These are phyloP conservation scores for Capronia epimyces DNA, from an alignment of 2,329 filamentous ascomycete genomes.

Conservation along the genomic window DNA sequence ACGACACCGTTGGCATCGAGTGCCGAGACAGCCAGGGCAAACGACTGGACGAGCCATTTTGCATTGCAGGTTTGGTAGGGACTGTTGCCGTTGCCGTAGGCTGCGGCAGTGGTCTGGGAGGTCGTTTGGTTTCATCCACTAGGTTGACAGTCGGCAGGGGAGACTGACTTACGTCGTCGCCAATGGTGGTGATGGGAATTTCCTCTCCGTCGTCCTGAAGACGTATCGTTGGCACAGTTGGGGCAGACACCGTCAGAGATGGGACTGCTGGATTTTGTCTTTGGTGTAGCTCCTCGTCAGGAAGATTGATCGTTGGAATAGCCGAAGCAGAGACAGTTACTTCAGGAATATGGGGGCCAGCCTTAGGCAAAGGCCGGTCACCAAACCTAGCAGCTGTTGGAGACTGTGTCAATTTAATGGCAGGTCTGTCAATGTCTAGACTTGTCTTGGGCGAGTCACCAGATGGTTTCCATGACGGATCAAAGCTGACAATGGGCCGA, in stretches of 20 bases:
- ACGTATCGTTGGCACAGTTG: constrained; percentile 46
- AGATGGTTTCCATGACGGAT: constrained; percentile 64
- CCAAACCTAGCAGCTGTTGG: constrained; percentile 1
- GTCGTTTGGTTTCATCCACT: neutral
- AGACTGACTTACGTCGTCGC: neutral
- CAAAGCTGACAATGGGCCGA: constrained; percentile 95
- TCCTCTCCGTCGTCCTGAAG: constrained; percentile 40
- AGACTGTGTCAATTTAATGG: constrained; percentile 23
- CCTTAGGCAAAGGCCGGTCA: constrained; percentile 17
- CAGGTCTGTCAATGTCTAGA: constrained; percentile 26
- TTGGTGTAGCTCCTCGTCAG: constrained; percentile 6
- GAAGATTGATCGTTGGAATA: constrained; percentile 13
- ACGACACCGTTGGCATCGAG: constrained; percentile 60
- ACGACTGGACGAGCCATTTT: constrained; percentile 27
- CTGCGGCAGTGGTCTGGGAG: constrained; percentile 18
- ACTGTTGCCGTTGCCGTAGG: constrained; percentile 31
- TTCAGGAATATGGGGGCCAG: constrained; percentile 7
- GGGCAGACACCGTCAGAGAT: constrained; percentile 7
- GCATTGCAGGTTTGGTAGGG: constrained; percentile 37
- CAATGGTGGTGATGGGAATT: constrained; percentile 35
- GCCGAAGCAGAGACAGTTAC: constrained; percentile 15
- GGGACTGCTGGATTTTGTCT: constrained; percentile 5
- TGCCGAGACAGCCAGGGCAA: constrained; percentile 33
- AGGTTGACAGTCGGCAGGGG: constrained; percentile 4
- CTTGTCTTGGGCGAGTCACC: constrained; percentile 37